These are phyloP conservation scores for Auriscalpium vulgare DNA, from an alignment of 768 basidiomycete species.

Conservation along the genomic window DNA sequence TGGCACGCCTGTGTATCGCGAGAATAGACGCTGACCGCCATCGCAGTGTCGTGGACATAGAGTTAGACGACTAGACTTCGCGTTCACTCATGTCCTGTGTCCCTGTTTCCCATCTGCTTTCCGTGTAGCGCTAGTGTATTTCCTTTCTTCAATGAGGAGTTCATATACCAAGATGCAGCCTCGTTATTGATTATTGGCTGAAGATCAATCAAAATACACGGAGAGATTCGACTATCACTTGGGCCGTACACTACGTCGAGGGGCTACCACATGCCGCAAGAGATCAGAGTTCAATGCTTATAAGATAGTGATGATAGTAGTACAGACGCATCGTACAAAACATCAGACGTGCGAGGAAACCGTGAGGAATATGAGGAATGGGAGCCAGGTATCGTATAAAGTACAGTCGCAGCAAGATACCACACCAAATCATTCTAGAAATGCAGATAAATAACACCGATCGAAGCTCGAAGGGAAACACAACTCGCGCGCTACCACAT, in stretches of 20 bases:
- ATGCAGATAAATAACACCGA: no score
- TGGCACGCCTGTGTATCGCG: not conserved
- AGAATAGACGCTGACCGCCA: not conserved
- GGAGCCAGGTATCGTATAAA: not conserved
- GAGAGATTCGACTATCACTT: no score
- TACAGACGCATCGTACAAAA: conserved; percentile 4
- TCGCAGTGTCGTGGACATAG: conserved; percentile 10
- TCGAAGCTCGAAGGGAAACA: not conserved
- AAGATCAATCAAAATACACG: no score
- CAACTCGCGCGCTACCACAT: conserved; percentile 14
- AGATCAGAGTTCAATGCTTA: not conserved
- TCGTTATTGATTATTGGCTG: no score
- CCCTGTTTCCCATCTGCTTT: no score
- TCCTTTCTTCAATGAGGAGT: no score
- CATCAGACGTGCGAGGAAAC: not conserved
- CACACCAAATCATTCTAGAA: no score
- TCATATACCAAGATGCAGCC: no score
- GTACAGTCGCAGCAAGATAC: not conserved
- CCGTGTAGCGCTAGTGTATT: no score
- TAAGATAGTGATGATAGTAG: not conserved
- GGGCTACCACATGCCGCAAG: not conserved
- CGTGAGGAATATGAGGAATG: not conserved
- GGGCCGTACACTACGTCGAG: no score
- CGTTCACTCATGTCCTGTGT: no score
- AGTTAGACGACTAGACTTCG: conserved; percentile 4